Conservation (phyloP, 257 asterid species). For the Solanum peruvianum region DNA sequence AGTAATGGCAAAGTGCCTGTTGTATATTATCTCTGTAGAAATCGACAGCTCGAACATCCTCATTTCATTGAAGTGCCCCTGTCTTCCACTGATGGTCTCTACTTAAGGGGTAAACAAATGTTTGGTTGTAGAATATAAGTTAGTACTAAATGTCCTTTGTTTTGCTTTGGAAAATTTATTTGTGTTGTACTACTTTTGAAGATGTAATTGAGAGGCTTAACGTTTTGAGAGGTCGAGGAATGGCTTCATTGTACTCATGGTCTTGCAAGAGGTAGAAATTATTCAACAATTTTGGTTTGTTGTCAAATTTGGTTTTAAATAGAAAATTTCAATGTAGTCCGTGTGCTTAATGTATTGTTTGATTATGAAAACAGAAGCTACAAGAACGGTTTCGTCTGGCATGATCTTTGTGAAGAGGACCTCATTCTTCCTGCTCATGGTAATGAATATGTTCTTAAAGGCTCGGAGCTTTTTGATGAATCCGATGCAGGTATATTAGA, state of each 20-base stretch:
- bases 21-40: conserved; percentile 72
- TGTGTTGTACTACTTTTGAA: conserved; percentile 11
- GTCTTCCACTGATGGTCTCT: conserved; percentile 78
- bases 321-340: neutral
- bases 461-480: conserved; percentile 84
- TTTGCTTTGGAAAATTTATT: neutral
- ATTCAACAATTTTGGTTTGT: neutral
- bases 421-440: conserved; percentile 83
- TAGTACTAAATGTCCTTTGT: neutral
- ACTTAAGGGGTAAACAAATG: conserved; percentile 54
- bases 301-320: neutral
- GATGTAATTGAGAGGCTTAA: conserved; percentile 88
- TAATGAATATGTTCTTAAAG: conserved; percentile 87
- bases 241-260: conserved; percentile 94
- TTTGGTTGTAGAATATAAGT: neutral
- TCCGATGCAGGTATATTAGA: conserved; percentile 25
- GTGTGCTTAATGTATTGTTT: neutral
- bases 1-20: conserved; percentile 42
- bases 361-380: conserved; percentile 52
- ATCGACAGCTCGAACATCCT: conserved; percentile 91
- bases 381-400: conserved; percentile 93
- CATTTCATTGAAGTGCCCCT: conserved; percentile 92
- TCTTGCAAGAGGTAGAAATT: conserved; percentile 87
- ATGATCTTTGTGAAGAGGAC: conserved; percentile 83
- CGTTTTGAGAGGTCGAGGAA: conserved; percentile 80